Percentiles rank a stretch among this genome's conserved stretches.
These are phyloP conservation scores for Luvunga scandens DNA, from an alignment of 345 rosid species.

Conservation along the genomic window DNA sequence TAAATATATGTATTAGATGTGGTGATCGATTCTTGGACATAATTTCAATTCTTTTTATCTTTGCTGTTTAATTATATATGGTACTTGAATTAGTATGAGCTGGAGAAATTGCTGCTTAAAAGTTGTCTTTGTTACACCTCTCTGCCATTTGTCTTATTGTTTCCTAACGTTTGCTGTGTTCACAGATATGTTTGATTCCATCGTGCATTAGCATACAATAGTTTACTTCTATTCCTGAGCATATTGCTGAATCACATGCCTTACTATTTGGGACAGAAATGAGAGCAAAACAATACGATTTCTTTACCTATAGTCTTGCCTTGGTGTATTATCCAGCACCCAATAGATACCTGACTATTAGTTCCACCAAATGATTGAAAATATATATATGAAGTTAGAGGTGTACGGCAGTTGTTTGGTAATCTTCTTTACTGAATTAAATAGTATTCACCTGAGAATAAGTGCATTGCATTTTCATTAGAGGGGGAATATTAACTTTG, in stretches of 20 bases:
- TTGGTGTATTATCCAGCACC: no score
- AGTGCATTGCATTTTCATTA: not conserved
- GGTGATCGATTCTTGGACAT: not conserved
- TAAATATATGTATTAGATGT: not conserved
- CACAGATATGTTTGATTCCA: not conserved
- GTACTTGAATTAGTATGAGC: not conserved
- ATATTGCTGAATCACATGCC: not conserved
- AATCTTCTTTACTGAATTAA: no score
- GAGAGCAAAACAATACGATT: no score
- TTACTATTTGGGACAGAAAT: no score
- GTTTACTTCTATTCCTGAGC: not conserved
- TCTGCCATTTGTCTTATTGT: not conserved
- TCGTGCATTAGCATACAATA: not conserved
- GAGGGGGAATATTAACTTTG: not conserved
- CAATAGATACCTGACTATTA: no score
- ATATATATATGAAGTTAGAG: no score
- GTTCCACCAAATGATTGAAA: no score
- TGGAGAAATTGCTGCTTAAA: not conserved
- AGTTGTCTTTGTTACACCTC: not conserved
- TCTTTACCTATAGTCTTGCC: no score
- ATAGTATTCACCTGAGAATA: not conserved
- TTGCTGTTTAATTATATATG: not conserved
- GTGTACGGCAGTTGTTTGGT: no score
- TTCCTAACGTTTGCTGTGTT: not conserved
- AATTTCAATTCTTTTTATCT: not conserved